Evolutionary conservation across 1,139 yeast species (phyloP).

Genomic region (Saccharomyces pastorianus): DNA sequence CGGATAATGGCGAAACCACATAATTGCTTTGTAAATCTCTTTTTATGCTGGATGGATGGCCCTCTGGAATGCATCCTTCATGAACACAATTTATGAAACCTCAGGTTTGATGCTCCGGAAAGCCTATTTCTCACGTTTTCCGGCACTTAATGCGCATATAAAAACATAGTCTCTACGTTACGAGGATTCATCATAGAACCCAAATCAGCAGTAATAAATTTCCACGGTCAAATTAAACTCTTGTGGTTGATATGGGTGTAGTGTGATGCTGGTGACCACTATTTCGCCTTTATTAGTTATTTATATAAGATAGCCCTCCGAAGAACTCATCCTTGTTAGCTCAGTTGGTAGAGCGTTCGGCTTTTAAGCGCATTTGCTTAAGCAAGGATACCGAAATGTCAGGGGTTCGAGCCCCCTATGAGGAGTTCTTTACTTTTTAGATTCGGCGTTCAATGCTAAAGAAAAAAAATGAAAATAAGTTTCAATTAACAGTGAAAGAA

Average conservation of each 20-base stretch:
- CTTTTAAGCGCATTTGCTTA: conserved; percentile 26
- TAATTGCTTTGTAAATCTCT: background rate
- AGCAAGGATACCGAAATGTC: conserved; percentile 33
- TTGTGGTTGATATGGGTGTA: background rate
- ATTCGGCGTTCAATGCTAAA: background rate
- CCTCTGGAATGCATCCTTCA: background rate
- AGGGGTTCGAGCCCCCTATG: conserved; percentile 37
- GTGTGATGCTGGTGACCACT: no score
- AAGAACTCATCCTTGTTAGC: conserved; percentile 33
- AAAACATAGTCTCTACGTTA: background rate
- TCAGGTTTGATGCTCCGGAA: background rate
- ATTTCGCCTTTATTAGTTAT: no score
- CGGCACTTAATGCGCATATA: background rate
- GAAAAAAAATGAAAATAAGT: background rate
- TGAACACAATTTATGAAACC: background rate
- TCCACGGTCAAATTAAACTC: no score
- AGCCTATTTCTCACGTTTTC: background rate
- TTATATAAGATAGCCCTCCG: background rate
- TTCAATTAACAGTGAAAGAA: background rate
- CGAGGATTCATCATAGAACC: no score
- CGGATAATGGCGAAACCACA: background rate
- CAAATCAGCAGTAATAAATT: no score
- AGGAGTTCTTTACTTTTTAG: conserved; percentile 27
- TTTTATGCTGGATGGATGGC: background rate
- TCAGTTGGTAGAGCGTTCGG: conserved; percentile 34